These are phyloP conservation scores for Phoma sp. DNA, from an alignment of 2,329 filamentous ascomycete species.

Conservation along the genomic window DNA sequence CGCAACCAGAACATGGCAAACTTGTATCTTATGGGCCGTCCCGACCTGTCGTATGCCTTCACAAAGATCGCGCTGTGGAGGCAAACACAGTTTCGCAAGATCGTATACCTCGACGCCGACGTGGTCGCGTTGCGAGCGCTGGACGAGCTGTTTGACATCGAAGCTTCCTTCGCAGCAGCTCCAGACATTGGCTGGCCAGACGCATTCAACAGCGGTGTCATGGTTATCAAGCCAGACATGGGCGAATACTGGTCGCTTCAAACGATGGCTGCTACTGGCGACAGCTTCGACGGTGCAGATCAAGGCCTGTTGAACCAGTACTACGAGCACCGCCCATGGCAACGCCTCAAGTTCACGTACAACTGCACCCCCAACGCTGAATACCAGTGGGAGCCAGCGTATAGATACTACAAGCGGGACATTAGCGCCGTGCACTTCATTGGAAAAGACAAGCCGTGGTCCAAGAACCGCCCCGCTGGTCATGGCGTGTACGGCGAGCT, in stretches of 20 bases:
- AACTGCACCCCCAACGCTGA: slow-evolving; percentile 96
- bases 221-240: slow-evolving; percentile 87
- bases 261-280: slow-evolving; percentile 82
- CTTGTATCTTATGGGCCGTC: slow-evolving; percentile 88
- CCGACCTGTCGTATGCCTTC: slow-evolving; percentile 89
- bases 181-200: slow-evolving; percentile 99
- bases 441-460: slow-evolving; percentile 88
- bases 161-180: slow-evolving; percentile 71
- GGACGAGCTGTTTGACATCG: slow-evolving; percentile 84
- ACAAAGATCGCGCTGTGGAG: slow-evolving; percentile 97
- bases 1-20: slow-evolving; percentile 80
- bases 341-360: slow-evolving; percentile 92
- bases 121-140: slow-evolving; percentile 89
- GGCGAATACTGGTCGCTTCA: slow-evolving; percentile 86
- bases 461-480: slow-evolving; percentile 54
- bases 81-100: slow-evolving; percentile 85
- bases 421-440: slow-evolving; percentile 97
- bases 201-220: slow-evolving; percentile 96
- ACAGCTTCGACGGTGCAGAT: slow-evolving; percentile 96
- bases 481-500: slow-evolving; percentile 80
- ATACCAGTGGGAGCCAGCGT: slow-evolving; percentile 97
- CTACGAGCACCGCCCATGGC: slow-evolving; percentile 77
- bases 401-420: slow-evolving; percentile 86
- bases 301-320: slow-evolving; percentile 96
- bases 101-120: slow-evolving; percentile 95